Percentiles rank a stretch among this genome's conserved stretches.
These are phyloP conservation scores for Heterococcus sp. DNA, from an alignment of 108 stramenopile species.

Conservation along the genomic window DNA sequence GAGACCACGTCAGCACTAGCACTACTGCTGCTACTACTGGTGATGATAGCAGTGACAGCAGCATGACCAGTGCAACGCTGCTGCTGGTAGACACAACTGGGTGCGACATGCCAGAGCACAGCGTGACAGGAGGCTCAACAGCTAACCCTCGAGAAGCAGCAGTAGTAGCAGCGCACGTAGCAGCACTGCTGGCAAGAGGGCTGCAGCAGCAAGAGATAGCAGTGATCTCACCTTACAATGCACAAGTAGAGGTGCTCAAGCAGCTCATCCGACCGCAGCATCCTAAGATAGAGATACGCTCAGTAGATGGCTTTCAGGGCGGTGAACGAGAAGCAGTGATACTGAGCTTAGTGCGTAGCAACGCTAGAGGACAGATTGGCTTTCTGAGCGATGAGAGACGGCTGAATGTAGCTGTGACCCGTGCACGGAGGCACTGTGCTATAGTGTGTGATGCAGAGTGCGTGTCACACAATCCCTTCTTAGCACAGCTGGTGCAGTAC, in stretches of 20 bases:
- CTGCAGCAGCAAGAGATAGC: slow-evolving; percentile 75
- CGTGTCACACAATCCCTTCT: slow-evolving; percentile 35
- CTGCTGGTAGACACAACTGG: too few species aligned
- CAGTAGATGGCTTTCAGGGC: neutral
- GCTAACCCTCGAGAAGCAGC: slow-evolving; percentile 77
- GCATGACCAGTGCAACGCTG: too few species aligned
- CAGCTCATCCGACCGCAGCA: slow-evolving; percentile 58
- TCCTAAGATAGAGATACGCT: slow-evolving; percentile 36
- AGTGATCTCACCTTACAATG: slow-evolving; percentile 97
- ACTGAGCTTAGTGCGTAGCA: slow-evolving; percentile 89
- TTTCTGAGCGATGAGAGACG: slow-evolving; percentile 89
- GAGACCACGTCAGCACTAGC: neutral
- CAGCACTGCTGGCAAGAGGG: neutral
- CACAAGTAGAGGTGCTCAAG: slow-evolving; percentile 75
- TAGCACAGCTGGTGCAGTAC: slow-evolving; percentile 42
- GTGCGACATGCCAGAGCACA: slow-evolving; percentile 77
- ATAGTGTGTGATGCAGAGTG: slow-evolving; percentile 47
- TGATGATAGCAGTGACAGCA: too few species aligned
- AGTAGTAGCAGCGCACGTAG: neutral
- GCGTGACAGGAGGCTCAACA: slow-evolving; percentile 77
- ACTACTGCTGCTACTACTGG: too few species aligned
- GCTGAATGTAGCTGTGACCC: slow-evolving; percentile 97
- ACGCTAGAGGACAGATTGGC: slow-evolving; percentile 80
- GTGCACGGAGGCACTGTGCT: slow-evolving; percentile 65
- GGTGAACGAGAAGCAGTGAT: slow-evolving; percentile 84